Base-by-base conservation (phyloP, 768 basidiomycete species). In the Leccinum aurantiacum region DNA sequence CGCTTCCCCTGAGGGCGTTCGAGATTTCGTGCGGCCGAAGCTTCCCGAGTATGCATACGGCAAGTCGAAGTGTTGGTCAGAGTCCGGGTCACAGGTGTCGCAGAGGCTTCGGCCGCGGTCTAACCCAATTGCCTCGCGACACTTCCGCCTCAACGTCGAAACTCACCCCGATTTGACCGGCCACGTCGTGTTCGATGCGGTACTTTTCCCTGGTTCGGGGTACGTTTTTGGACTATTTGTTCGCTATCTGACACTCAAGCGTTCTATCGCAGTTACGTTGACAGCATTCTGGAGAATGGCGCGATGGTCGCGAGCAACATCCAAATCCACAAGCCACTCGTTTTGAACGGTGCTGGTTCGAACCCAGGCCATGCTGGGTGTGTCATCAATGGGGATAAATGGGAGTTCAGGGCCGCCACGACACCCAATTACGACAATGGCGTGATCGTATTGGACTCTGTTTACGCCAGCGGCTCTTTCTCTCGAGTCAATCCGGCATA, bases 161-260 rank as follows among this genome's bases (percentile, higher is more conserved):
- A 60, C 65, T 35, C 74, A 74, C 47, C 69, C 81, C 0, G 71
- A 72, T 24, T 64, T 82, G 9, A 75, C 78, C 0, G 74, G 81
- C 35, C 81, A 82, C 63, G 63, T 80, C 17, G 78, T 82, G 41
- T 73, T 75, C 27, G 77, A 76, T 1, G 78, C 80, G 22, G 72
- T 78, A 0, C 79, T 82, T 25, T 76, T 80, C 75, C 79, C 47
- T 25, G 80, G 79, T 14, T 74, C 80, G 17, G 81, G 79, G 19
- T 82, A 67, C 53, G 63, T 44, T 19, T 44, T 78, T 2, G 71
- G 74, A 56, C 29, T 10, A 6, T 25, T 37, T 59, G 19, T 53
- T 37, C 22, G 46, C 38, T 5, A 15, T 38, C 53, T 38, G 6
- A 27, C 7, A 3, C 47, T 63, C 29, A 67, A 55, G 10, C n/a